Evolutionary conservation across 1,284 basidiomycete genomes (phyloP).

Genomic region (Moesziomyces sp.): DNA sequence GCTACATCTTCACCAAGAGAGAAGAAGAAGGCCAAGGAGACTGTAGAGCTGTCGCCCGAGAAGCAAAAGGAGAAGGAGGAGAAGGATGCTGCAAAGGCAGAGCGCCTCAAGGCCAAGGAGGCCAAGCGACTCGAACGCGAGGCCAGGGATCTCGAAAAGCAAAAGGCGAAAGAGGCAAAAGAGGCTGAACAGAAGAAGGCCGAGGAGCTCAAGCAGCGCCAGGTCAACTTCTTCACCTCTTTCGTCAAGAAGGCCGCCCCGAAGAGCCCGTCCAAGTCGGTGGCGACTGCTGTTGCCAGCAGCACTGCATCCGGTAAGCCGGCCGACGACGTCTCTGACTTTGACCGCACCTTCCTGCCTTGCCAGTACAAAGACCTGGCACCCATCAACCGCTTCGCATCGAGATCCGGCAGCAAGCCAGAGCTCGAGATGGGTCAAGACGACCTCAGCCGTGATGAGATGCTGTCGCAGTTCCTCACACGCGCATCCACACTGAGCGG

Average conservation of each 20-base stretch:
- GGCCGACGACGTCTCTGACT: constrained; percentile 41
- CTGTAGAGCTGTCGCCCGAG: constrained; percentile 41
- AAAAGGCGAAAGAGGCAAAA: constrained; percentile 56
- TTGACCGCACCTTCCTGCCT: constrained; percentile 61
- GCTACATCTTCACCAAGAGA: constrained; percentile 40
- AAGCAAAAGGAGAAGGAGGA: constrained; percentile 68
- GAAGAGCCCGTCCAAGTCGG: constrained; percentile 22
- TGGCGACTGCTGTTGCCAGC: constrained; percentile 1
- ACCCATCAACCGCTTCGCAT: constrained; percentile 56
- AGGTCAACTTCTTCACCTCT: constrained; percentile 56
- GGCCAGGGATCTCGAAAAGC: constrained; percentile 65
- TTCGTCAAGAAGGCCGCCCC: constrained; percentile 57
- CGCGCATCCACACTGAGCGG: constrained; percentile 13
- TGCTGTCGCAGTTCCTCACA: constrained; percentile 49
- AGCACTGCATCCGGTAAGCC: constrained; percentile 17
- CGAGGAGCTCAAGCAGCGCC: constrained; percentile 63
- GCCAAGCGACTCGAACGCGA: constrained; percentile 53
- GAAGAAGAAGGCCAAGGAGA: constrained; percentile 48
- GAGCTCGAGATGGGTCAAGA: constrained; percentile 21
- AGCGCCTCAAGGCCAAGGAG: constrained; percentile 29
- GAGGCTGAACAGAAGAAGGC: constrained; percentile 70
- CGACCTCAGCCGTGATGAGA: constrained; percentile 21
- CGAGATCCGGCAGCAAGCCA: not conserved
- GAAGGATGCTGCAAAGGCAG: constrained; percentile 69
- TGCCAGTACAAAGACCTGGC: constrained; percentile 64